Conservation (phyloP, 1,284 basidiomycete genomes). For the Fomes fomentarius region DNA sequence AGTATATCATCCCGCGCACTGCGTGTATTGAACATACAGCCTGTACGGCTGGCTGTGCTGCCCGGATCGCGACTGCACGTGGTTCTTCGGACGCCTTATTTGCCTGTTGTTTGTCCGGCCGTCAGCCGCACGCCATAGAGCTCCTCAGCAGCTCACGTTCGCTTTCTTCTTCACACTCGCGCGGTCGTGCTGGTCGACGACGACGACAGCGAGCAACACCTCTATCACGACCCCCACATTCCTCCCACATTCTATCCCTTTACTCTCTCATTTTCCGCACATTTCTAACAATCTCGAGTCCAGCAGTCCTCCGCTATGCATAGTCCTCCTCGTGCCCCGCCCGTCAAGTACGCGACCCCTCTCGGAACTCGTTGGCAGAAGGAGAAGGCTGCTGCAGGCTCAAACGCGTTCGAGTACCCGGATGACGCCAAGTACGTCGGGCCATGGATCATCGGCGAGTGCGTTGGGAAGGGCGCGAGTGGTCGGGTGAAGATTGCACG, state of each 20-base stretch:
- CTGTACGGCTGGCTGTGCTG: neutral
- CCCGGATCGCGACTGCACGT: slow-evolving; percentile 5
- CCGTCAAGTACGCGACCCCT: slow-evolving; percentile 67
- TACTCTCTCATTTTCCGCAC: slow-evolving; percentile 1
- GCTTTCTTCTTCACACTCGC: slow-evolving; percentile 14
- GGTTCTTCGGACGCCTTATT: slow-evolving; percentile 23
- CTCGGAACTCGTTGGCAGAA: slow-evolving; percentile 82
- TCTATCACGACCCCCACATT: slow-evolving; percentile 3
- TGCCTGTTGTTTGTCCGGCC: slow-evolving; percentile 27
- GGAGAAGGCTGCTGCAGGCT: slow-evolving; percentile 75
- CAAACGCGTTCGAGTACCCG: slow-evolving; percentile 70
- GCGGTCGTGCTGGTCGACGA: slow-evolving; percentile 25
- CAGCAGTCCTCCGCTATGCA: slow-evolving; percentile 26
- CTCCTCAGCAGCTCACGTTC: slow-evolving; percentile 1
- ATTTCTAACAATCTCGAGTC: slow-evolving; percentile 14
- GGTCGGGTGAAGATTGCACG: slow-evolving; percentile 96
- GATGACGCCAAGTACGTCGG: slow-evolving; percentile 77
- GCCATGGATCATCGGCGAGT: slow-evolving; percentile 89
- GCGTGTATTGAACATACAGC: neutral
- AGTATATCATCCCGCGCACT: slow-evolving; percentile 2
- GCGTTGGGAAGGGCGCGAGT: slow-evolving; percentile 93
- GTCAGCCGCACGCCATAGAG: slow-evolving; percentile 11
- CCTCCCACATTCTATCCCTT: slow-evolving; percentile 5
- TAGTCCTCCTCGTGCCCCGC: slow-evolving; percentile 68
- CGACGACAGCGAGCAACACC: slow-evolving; percentile 10